phyloP scores from a whole-genome alignment of 305 asterid species.

The Fraxinus sp. region DNA sequence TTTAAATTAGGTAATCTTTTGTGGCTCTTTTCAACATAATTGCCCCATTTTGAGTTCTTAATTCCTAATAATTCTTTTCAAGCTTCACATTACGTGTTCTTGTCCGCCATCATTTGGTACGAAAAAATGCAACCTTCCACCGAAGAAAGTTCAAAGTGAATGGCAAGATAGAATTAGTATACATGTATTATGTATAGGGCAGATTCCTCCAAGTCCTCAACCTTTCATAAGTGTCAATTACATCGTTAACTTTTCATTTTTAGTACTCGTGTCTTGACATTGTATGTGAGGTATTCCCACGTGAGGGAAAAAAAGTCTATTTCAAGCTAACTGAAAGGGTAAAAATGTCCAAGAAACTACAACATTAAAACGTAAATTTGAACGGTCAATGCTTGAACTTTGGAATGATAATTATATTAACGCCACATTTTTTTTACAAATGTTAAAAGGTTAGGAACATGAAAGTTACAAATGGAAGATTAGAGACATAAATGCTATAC shows the following conservation, averaged over 20 bases:
- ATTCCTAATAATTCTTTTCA: slow-evolving; percentile 27
- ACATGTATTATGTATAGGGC: not conserved
- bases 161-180: slow-evolving; percentile 25
- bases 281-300: not conserved
- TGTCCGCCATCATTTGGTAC: slow-evolving; percentile 49
- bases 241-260: not conserved
- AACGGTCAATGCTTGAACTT: not conserved
- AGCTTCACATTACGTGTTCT: slow-evolving; percentile 36
- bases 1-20: slow-evolving; percentile 22
- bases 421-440: not conserved
- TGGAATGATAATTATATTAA: not conserved
- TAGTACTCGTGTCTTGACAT: not conserved
- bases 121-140: slow-evolving; percentile 37
- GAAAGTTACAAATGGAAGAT: not conserved
- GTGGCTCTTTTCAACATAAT: slow-evolving; percentile 23
- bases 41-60: slow-evolving; percentile 32
- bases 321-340: not conserved
- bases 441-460: not conserved
- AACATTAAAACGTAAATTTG: not conserved
- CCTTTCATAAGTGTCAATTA: not conserved
- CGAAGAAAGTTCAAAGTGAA: slow-evolving; percentile 41
- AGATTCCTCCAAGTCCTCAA: not conserved
- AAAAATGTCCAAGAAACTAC: not conserved
- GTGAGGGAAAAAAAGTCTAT: not conserved
- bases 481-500: not conserved